Base-by-base conservation (phyloP, 2,329 filamentous ascomycete genomes). In the Cordyceps cateniannulata region DNA sequence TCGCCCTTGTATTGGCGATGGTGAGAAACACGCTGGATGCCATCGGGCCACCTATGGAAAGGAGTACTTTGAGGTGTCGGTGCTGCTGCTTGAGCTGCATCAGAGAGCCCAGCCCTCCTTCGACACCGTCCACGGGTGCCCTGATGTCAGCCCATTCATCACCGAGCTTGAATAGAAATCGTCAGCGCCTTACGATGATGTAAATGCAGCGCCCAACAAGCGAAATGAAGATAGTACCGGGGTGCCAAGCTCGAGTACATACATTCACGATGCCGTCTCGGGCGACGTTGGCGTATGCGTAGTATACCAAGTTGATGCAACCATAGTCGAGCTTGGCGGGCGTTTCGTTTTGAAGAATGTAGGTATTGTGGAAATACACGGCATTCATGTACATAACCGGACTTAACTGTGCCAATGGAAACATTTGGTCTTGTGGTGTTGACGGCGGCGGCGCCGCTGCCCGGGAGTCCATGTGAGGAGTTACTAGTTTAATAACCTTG, bases 331-430 rank as follows among this genome's bases (percentile, higher is more conserved):
- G 77, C 60, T 85, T 85, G 1, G 85, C 89, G 0, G 90, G 90
- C 18, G 88, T 88, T 67, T 90, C 85, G 64, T 87, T 83, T 61
- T 82, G 80, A 74, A 92, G 91, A 66, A 91, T 84, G 62, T 86
- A 80, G 76, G 85, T 86, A 73, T 91, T 93, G n/a, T 89, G 89
- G 72, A 91, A 95, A 75, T 93, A 95, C 20, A 91, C 88, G 24
- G 87, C 90, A 72, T 95, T 95, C 69, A 83, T 84, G 70, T 79
- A 82, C 75, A 84, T 82, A 63, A 85, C 77, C 38, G 35, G 59
- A 16, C 47, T 51, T 3, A 61, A 22, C n/a, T 50, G 27, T 14
- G 51, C 16, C 42, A 22, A 32, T 9, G 44, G 14, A 29, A 35
- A 35, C 32, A 48, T 52, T 22, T 52, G 48, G 25, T 22, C 35